Base-by-base conservation (phyloP, 371 early-diverging fungal species). In the Nematocida sp. region DNA sequence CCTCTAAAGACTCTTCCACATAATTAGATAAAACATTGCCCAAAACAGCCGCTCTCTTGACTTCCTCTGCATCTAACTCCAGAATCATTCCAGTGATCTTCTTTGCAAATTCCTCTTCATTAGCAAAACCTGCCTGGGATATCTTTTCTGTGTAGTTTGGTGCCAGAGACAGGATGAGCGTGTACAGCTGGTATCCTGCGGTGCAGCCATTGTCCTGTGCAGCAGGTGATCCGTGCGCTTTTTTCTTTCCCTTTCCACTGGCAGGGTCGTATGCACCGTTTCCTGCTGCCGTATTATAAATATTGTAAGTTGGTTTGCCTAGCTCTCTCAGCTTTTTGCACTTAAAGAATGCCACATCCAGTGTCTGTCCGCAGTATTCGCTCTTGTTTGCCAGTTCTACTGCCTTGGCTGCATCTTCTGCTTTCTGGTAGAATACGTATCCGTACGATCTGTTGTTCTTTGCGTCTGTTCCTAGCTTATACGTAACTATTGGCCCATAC, bases 401-500 rank as follows among this genome's bases (percentile, higher is more conserved):
- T 5, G 88, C 88, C 44, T 82, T 64, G 20, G 67, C 69, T 20
- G 86, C 87, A 66, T 85, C 85, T 54, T 87, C 86, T 7, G 80
- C 57, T 18, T 70, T 83, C n/a, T 73, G 39, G 69, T 81, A 88
- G 72, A 82, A 86, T 4, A 88, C 62, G 67, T 82, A 87, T 27
- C 83, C 86, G 73, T 82, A 86, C n/a, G 70, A 56, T 44, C 54
- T 33, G 55, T 83, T 84, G 44, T 60, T 62, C 46, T 73, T 83
- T 27, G 80, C 40, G 25, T 72, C 62, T 54, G 69, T 54, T 6
- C 44, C 76, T 44, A 88, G 40, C 54, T 72, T 69, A 45, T 86
- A 27, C 20, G 82, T 80, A 4, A 81, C 62, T 39, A 88, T 85
- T 25, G 11, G 85, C 56, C 99, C 99, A 84, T 89, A 94, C 84